Evolutionary conservation across 129 eudicot species (phyloP), one percentile per base, ranked within the genome.

Genomic region (Tagetes patula): DNA sequence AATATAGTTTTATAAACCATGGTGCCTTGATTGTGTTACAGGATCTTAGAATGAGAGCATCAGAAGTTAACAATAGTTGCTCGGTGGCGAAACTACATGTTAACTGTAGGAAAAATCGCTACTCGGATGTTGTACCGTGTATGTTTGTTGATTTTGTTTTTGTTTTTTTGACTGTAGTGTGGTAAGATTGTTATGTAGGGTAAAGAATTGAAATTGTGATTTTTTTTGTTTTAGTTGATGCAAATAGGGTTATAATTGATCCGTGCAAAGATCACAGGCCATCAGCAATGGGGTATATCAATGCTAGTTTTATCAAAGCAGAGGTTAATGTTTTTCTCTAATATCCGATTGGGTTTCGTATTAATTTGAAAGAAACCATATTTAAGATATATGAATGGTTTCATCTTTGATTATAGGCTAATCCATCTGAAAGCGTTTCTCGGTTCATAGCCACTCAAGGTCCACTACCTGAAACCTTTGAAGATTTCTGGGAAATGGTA

Each of bases 401-500:
- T 49, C 45, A 9, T 67, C 39, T 76, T 52, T 74, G 67, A 63
- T 43, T 80, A 81, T 79, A 95, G 99, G 87, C 85, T 75, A 81
- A 83, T 78, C 82, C 84, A 37, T 70, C 91, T 55, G 94, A 86
- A 86, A 77, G 69, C 76, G 83, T 91, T 70, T 78, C 99, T 81
- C 89, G 79, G 77, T 95, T 95, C 84, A 95, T 95, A 81, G 99
- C 99, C 43, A 95, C 99, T 66, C 97, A 95, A 86, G 99, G 99
- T 61, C 99, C 99, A 20, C 83, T 90, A 36, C 87, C 96, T 32
- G 89, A 86, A 70, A 95, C 99, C 38, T 86, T 63, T 83, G 96
- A 95, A 80, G 99, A 95, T 82, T 90, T 95, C 72, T 90, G 99
- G 99, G 99, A 95, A 67, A 95, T 95, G 99, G 85, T 95, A 42